Conservation (phyloP, 768 basidiomycete species). For the Imleria badia region DNA sequence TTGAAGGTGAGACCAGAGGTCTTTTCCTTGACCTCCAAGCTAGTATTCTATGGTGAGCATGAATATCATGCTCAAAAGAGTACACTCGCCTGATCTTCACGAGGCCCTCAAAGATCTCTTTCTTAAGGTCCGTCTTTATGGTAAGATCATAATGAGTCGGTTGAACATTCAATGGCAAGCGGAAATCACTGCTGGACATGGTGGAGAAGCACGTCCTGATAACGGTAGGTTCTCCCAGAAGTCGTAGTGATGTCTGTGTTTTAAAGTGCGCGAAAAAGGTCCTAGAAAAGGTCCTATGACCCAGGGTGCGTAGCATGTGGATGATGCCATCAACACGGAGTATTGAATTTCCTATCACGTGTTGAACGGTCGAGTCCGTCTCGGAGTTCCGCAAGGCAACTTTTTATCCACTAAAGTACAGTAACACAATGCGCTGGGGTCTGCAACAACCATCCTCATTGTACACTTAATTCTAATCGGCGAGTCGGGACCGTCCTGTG, state of each 20-base stretch:
- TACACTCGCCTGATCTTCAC: constrained; percentile 63
- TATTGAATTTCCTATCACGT: neutral
- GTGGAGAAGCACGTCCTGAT: constrained; percentile 9
- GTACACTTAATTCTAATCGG: too few relatives aligned
- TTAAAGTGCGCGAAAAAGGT: neutral
- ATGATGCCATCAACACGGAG: constrained; percentile 11
- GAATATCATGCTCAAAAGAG: neutral
- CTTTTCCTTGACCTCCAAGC: constrained; percentile 61
- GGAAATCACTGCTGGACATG: constrained; percentile 29
- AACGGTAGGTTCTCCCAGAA: neutral
- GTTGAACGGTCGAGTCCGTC: neutral
- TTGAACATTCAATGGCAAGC: constrained; percentile 65
- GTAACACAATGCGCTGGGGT: neutral
- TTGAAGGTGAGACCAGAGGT: constrained; percentile 69
- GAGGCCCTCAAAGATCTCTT: constrained; percentile 72
- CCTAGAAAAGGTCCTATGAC: neutral
- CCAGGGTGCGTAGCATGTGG: constrained; percentile 2
- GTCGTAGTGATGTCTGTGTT: neutral
- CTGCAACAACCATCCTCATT: neutral
- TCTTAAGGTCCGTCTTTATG: constrained; percentile 78
- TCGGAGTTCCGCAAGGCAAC: neutral
- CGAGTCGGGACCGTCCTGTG: neutral
- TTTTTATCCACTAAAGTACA: neutral
- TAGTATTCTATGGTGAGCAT: constrained; percentile 25
- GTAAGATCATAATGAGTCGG: constrained; percentile 79